Base-by-base conservation (phyloP, 192 early-diverging fungal species). In the Geranomyces michiganensis region DNA sequence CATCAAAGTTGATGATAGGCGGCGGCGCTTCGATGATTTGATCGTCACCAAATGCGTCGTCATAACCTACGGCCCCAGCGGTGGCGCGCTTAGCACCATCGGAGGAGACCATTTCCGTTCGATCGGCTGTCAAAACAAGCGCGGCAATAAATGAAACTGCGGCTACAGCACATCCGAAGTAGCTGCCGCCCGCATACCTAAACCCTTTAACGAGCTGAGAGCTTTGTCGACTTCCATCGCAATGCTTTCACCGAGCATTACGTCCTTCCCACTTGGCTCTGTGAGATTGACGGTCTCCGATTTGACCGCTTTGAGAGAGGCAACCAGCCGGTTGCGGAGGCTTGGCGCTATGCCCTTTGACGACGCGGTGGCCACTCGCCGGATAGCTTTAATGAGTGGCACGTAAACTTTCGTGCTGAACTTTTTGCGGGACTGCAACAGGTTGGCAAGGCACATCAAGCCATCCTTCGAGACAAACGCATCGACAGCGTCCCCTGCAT, bases 1-100 rank as follows among this genome's bases (percentile, higher is more conserved):
- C 17, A 17, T 61, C 56, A 46, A 70, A 59, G 19, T 70, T 56
- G 27, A 32, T 60, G 7, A 41, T 41, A 7, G 36, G 36, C 36
- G 36, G 36, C 36, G 19, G 51, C 19, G 4, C 17, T 26, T 53
- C 51, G 58, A 6, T 31, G 26, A 60, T 19, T 2, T 19, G 22
- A 7, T 32, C 58, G 31, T 26, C 27, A 6, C 6, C 27, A 29
- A 32, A 60, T 14, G 12, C 27, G 2, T 60, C 12, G 17, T 32
- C 14, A 19, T 60, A 27, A 27, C 27, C 9, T 17, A 10, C 36
- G 3, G 36, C n/a, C n/a, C n/a, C 10, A 41, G 36, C 10, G 36
- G 10, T 10, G 3, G 36, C 10, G 10, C 10, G 36, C 36, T 41
- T 41, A 10, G 36, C 10, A 41, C n/a, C n/a, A n/a, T n/a, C n/a